phyloP scores from a whole-genome alignment of 1,284 basidiomycete species.

The Acaromyces ingoldii region DNA sequence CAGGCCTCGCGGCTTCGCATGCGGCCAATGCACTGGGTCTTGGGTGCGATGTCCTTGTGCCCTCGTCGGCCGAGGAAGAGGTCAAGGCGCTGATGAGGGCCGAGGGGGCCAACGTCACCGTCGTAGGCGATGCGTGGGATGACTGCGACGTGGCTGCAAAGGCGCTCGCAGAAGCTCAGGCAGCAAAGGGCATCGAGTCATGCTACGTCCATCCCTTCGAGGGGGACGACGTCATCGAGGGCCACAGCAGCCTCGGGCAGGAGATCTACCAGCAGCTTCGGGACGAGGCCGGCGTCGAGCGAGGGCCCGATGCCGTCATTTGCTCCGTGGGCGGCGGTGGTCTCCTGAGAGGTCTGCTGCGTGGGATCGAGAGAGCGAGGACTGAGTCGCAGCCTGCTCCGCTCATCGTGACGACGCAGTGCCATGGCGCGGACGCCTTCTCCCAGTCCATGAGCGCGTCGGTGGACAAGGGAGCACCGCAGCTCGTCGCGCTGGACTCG shows the following conservation, averaged over 20 bases:
- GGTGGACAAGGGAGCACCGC: background rate
- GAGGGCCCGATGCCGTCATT: constrained; percentile 19
- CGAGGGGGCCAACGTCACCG: constrained; percentile 26
- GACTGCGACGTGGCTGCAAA: constrained; percentile 20
- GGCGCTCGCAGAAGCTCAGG: constrained; percentile 9
- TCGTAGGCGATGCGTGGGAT: constrained; percentile 20
- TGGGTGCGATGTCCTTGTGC: constrained; percentile 43
- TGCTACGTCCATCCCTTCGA: constrained; percentile 46
- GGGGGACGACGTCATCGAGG: constrained; percentile 32
- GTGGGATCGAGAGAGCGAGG: background rate
- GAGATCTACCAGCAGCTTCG: constrained; percentile 29
- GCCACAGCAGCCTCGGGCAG: constrained; percentile 33
- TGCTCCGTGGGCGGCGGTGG: constrained; percentile 37
- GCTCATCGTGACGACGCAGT: constrained; percentile 26
- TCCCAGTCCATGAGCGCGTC: constrained; percentile 17
- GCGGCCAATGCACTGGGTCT: constrained; percentile 29
- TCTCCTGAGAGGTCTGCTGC: constrained; percentile 24
- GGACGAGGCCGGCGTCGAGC: constrained; percentile 1
- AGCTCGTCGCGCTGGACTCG: constrained; percentile 12
- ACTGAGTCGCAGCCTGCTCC: background rate
- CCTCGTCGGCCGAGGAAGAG: constrained; percentile 17
- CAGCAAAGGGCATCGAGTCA: constrained; percentile 7
- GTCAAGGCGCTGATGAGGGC: constrained; percentile 24
- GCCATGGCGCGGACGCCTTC: constrained; percentile 31
- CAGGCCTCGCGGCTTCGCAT: constrained; percentile 42